Percentiles rank a stretch among this genome's conserved stretches.
These are phyloP conservation scores for Entomortierella beljakovae DNA, from an alignment of 192 early-diverging fungal species.

Conservation along the genomic window DNA sequence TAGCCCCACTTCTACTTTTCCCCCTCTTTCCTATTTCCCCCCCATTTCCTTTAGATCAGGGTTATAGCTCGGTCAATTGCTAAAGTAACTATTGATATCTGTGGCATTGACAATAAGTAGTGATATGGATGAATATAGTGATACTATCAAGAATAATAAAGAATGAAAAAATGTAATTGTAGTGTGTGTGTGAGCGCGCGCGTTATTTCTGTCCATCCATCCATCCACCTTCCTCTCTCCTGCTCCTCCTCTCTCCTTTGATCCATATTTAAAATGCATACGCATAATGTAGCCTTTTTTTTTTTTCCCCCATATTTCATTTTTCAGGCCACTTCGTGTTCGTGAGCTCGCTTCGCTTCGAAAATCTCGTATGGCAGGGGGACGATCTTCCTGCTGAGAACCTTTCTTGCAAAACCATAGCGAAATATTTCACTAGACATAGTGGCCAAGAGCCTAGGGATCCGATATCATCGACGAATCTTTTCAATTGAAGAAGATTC, in stretches of 20 bases:
- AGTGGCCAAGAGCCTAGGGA: conserved; percentile 51
- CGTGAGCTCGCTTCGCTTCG: conserved; percentile 42
- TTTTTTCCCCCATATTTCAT: conserved; percentile 2
- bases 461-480: conserved; percentile 9
- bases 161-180: neutral
- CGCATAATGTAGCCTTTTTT: neutral
- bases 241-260: neutral
- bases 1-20: neutral
- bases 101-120: too few relatives aligned
- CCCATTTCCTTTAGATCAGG: neutral
- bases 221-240: neutral
- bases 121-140: neutral
- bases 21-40: neutral
- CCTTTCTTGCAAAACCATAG: conserved; percentile 47
- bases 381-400: conserved; percentile 49
- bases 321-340: conserved; percentile 42
- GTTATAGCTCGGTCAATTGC: neutral
- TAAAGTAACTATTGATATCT: conserved; percentile 7
- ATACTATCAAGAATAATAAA: too few relatives aligned
- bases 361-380: conserved; percentile 37
- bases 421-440: conserved; percentile 53
- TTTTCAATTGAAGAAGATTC: conserved; percentile 11
- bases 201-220: neutral
- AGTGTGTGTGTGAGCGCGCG: too few relatives aligned
- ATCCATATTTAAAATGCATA: neutral